A percentile compares a stretch with the other conserved stretches of the same genome.
These are phyloP conservation scores for Xerocomus potaroensis DNA, from an alignment of 768 basidiomycete species.

Conservation along the genomic window DNA sequence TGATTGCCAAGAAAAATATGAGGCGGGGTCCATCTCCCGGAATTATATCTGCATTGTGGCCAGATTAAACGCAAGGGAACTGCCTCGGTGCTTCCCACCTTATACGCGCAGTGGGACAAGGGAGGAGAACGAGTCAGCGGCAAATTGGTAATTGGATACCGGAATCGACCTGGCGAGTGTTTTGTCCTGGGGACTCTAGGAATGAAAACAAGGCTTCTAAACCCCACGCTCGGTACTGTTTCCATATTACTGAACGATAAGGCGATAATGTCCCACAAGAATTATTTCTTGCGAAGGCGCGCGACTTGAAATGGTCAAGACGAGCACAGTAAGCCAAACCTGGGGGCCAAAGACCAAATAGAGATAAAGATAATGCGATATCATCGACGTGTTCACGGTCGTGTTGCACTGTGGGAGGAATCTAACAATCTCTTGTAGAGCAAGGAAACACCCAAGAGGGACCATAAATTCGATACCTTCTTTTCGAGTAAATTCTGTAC, in stretches of 20 bases:
- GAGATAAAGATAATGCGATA: constrained; percentile 2
- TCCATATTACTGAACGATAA: constrained; percentile 12
- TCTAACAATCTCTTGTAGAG: neutral
- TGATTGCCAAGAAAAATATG: neutral
- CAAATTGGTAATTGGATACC: constrained; percentile 13
- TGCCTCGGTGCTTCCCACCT: constrained; percentile 1
- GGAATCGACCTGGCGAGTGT: no score
- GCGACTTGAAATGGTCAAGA: no score
- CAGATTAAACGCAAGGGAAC: neutral
- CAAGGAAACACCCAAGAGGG: neutral
- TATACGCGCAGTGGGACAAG: neutral
- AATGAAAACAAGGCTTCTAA: no score
- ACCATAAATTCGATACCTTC: constrained; percentile 1
- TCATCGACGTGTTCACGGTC: constrained; percentile 6
- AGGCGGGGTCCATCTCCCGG: neutral
- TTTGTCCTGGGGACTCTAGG: no score
- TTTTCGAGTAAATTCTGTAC: no score
- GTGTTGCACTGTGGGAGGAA: constrained; percentile 12
- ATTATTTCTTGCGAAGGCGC: constrained; percentile 8
- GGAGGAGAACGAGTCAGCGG: neutral
- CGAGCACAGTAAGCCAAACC: no score
- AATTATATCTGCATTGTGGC: constrained; percentile 2
- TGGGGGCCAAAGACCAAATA: neutral
- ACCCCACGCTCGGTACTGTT: constrained; percentile 19
- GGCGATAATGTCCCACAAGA: constrained; percentile 21